Evolutionary conservation across 805 yeast genomes (phyloP).

Genomic region (Nakazawaea holstii): DNA sequence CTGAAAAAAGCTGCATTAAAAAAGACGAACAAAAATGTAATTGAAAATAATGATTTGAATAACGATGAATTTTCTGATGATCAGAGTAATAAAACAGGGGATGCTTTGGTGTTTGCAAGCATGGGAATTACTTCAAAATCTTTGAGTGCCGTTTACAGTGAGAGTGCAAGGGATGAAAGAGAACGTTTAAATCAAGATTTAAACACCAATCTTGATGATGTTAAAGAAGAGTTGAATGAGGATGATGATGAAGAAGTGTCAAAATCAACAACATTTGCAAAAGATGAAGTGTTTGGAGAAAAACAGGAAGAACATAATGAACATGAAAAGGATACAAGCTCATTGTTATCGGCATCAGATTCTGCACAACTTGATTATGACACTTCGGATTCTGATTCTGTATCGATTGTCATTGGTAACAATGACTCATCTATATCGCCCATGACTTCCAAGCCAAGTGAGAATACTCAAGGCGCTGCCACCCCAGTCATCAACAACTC

Average conservation of each 20-base stretch:
- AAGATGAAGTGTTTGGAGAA: background rate
- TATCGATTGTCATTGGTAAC: constrained; percentile 9
- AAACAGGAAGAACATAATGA: background rate
- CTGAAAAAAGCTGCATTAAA: constrained; percentile 24
- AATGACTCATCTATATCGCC: constrained; percentile 2
- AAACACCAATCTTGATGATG: background rate
- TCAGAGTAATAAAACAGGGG: background rate
- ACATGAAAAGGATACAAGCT: background rate
- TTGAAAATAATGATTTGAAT: constrained; percentile 10
- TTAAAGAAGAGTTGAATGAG: background rate
- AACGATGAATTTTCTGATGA: background rate
- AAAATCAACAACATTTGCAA: background rate
- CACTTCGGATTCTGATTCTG: constrained; percentile 9
- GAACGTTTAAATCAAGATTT: background rate
- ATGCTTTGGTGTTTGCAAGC: constrained; percentile 16
- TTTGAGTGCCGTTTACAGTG: constrained; percentile 8
- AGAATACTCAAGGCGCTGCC: background rate
- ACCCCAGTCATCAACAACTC: background rate
- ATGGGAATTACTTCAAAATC: constrained; percentile 21
- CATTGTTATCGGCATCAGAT: background rate
- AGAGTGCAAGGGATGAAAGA: background rate
- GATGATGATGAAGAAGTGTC: background rate
- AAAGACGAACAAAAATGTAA: background rate
- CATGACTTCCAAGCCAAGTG: constrained; percentile 1
- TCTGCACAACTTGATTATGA: constrained; percentile 3